Base-by-base conservation (phyloP, 257 asterid species). In the Leonotis leonurus region DNA sequence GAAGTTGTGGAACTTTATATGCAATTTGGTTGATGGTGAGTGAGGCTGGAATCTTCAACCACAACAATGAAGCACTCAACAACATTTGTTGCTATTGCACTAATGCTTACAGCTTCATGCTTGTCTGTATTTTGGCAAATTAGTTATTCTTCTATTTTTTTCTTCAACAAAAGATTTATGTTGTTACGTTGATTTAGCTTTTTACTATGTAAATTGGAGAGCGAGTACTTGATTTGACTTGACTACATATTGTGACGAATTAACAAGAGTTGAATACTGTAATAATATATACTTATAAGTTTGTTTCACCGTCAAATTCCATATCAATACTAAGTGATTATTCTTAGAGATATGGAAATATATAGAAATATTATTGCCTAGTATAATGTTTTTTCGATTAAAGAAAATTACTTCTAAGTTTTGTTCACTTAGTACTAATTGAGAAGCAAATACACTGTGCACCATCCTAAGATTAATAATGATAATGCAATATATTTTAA, bases 21-120 rank as follows among this genome's bases (percentile, higher is more conserved):
- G 56, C 17, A 20, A 50, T 2, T 50, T 22, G 56, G 32, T n/a
- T 50, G 56, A 17, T 18, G 51, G 43, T 37, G 43, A 44, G 56
- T 50, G 56, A 50, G 56, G 56, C 11, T 22, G 20, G 56, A 50
- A 50, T 50, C 56, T 50, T 50, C 56, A 50, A 50, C 56, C 56
- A 50, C n/a, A n/a, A n/a, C n/a, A n/a, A n/a, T n/a, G n/a, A 50
- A 50, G 56, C 33, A 50, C 25, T 50, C 13, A 50, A 50, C 35
- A 24, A 11, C 7, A 21, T 9, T 48, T 48, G 54, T 24, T 50
- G 56, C 5, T 50, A 5, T 50, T 24, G 3, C 35, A 48, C 1
- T 22, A 22, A 22, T 22, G 11, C 18, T 41, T 14, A 1, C 16
- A 3, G 2, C 4, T 8, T 24, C 6, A n/a, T 46, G 53, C 53